Base-by-base conservation (phyloP, 2,329 filamentous ascomycete species). In the Verticillium nubilum region DNA sequence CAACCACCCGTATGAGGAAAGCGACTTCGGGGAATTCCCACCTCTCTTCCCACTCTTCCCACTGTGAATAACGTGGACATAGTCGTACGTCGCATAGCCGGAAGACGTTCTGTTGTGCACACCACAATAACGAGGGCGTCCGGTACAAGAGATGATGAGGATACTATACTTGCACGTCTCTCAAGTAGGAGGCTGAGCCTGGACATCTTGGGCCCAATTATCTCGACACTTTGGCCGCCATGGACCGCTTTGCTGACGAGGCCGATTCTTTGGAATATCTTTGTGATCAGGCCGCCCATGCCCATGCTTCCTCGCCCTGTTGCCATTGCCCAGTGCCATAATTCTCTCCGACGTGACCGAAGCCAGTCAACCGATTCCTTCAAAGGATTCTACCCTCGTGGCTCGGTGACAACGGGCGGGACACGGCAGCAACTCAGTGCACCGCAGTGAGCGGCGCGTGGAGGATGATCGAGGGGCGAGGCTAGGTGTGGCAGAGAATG, bases 51-150 rank as follows among this genome's bases (percentile, higher is more conserved):
- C 57, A 67, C 66, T 68, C 66, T 66, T 66, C 64, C 66, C 65
- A 62, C 66, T 68, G 65, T 67, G 65, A 65, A 67, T 17, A 64
- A 65, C 63, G 64, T 65, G 63, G 62, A 58, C 59, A 50, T 37
- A 52, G 71, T 74, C 52, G 62, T 67, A 73, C 72, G 64, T 62
- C 60, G 65, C 67, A 67, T 68, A 12, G 37, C 37, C 19, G 68
- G 67, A 69, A 66, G 69, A 68, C 69, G 67, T 63, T 56, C 54
- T 56, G 58, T 56, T 59, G 57, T 58, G 60, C 58, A 58, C 3
- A 27, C 31, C 19, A 35, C 33, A 19, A 52, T 52, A 42, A 31
- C 52, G n/a, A 54, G 37, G 37, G n/a, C n/a, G 37, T 25, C 37
- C 12, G n/a, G 19, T 19, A 19, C n/a, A n/a, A 47, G 37, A 23